Base-by-base conservation (phyloP, 2,329 filamentous ascomycete species). In the Lecanoromycetidae sp. region DNA sequence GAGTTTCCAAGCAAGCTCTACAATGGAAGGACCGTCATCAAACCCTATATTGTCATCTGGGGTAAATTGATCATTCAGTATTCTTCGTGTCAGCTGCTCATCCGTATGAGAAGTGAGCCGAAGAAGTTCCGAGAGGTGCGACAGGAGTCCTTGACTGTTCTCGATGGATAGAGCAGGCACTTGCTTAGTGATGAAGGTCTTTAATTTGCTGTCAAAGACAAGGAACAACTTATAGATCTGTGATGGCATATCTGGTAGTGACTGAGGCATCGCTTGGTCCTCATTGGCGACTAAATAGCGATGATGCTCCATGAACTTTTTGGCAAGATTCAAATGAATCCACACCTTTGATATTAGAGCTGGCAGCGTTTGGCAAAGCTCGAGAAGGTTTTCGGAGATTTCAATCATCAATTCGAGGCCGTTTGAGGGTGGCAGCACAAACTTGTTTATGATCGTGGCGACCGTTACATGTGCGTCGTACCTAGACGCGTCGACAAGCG, bases 1-100 rank as follows among this genome's bases (percentile, higher is more conserved):
- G 56, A 94, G 79, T 42, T 78, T 80, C 81, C 84, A 93, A 26
- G 66, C 69, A 56, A 74, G 66, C 59, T 57, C 54, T 29, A 69
- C 57, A 10, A 69, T 62, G 20, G 55, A 54, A 5, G 62, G 53
- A 19, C 58, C 55, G 30, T 66, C 61, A 26, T 56, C n/a, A n/a
- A n/a, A n/a, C n/a, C n/a, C 57, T 12, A 34, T 30, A 17, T 22
- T 19, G 17, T 42, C 26, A n/a, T 30, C 36, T 13, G 42, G 25
- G 7, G 9, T 19, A 13, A 48, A 22, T 17, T 45, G 30, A 36
- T 45, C 36, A 13, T 35, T 17, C 15, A 49, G 34, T 13, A 44
- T 10, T 23, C 15, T 35, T 5, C 13, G 35, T 32, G 46, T 36
- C n/a, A 55, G 34, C 22, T 30, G 27, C 19, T 53, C 44, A 36